Evolutionary conservation across 1,284 basidiomycete genomes (phyloP).

Genomic region (Trichosporon faecale): DNA sequence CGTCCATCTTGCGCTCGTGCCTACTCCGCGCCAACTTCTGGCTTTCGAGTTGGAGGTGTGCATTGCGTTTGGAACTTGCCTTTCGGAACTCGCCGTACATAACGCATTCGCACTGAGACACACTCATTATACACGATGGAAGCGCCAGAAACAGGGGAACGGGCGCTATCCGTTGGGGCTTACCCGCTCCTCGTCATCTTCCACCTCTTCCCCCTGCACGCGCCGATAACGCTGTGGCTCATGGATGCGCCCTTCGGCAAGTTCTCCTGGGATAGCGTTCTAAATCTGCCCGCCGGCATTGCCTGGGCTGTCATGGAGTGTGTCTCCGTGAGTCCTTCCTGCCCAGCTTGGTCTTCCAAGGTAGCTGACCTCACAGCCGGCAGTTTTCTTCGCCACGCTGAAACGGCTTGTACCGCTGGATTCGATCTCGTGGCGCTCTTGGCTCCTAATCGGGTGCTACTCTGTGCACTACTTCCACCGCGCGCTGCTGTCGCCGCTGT

Average conservation of each 20-base stretch:
- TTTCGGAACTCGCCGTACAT: too few species aligned
- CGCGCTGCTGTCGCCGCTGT: slow-evolving; percentile 68
- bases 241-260: slow-evolving; percentile 72
- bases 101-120: too few species aligned
- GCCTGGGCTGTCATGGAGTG: slow-evolving; percentile 85
- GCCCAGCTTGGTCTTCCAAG: background rate
- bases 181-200: slow-evolving; percentile 41
- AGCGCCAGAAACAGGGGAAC: background rate
- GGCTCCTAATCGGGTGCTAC: slow-evolving; percentile 55
- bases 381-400: slow-evolving; percentile 50
- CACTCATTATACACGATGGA: background rate
- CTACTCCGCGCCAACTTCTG: background rate
- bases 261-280: slow-evolving; percentile 58
- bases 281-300: slow-evolving; percentile 57
- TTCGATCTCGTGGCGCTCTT: background rate
- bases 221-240: slow-evolving; percentile 51
- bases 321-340: slow-evolving; percentile 60
- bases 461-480: slow-evolving; percentile 80
- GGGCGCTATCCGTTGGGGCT: background rate
- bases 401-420: background rate
- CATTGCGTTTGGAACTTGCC: too few species aligned
- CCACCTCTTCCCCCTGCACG: slow-evolving; percentile 52
- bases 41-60: background rate
- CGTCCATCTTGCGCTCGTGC: background rate
- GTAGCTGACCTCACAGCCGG: background rate